Conservation (phyloP, 306 rosid species). For the Gleditsia sinensis region DNA sequence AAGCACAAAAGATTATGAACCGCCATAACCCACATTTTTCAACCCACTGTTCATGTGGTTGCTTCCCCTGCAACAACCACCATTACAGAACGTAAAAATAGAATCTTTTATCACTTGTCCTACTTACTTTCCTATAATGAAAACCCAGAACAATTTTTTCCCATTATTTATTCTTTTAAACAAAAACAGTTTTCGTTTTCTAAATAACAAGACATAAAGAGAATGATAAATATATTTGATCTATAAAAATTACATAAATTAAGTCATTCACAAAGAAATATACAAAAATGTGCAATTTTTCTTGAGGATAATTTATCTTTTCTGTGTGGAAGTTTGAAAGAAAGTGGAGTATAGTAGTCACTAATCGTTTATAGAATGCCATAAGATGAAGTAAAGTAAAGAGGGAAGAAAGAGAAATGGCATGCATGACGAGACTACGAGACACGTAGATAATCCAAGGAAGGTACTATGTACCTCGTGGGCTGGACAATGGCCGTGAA, state of each 20-base stretch:
- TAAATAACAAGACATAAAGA: too few relatives aligned
- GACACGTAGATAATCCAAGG: slow-evolving; percentile 20
- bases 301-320: too few relatives aligned
- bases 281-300: too few relatives aligned
- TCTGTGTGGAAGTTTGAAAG: too few relatives aligned
- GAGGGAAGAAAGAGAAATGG: too few relatives aligned
- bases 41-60: slow-evolving; percentile 66
- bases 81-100: slow-evolving; percentile 22
- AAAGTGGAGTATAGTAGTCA: too few relatives aligned
- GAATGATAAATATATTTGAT: too few relatives aligned
- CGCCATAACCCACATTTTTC: slow-evolving; percentile 49
- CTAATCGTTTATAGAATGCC: too few relatives aligned
- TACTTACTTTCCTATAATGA: slow-evolving; percentile 2
- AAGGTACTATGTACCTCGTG: slow-evolving; percentile 13
- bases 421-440: not conserved
- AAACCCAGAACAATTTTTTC: slow-evolving; percentile 7
- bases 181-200: not conserved
- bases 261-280: too few relatives aligned
- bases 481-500: not conserved
- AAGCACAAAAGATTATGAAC: slow-evolving; percentile 57
- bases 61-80: slow-evolving; percentile 69
- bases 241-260: too few relatives aligned
- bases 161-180: not conserved
- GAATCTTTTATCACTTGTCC: not conserved
- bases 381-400: too few relatives aligned